Evolutionary conservation across 2,329 filamentous ascomycete species (phyloP).

Genomic region (Penicillium vulpinum): DNA sequence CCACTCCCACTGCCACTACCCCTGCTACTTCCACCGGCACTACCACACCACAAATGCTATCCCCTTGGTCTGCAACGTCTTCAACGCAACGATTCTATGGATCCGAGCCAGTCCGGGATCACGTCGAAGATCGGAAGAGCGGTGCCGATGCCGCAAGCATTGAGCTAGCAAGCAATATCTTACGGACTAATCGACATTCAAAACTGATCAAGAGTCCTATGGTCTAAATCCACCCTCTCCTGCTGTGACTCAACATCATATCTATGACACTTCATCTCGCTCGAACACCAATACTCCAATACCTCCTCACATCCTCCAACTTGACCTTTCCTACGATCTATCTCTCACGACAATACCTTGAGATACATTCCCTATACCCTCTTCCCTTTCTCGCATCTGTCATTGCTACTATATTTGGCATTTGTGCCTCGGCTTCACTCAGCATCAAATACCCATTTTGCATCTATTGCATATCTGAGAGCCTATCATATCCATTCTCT

Average conservation of each 20-base stretch:
- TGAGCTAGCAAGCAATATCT: background rate
- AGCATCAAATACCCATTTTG: conserved; percentile 1
- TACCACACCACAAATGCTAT: conserved; percentile 11
- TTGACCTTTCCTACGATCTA: background rate
- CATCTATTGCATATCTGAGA: conserved; percentile 1
- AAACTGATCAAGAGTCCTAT: conserved; percentile 15
- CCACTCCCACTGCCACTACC: conserved; percentile 10
- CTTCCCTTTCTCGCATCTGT: background rate
- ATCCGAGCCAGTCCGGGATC: conserved; percentile 16
- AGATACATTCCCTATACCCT: conserved; percentile 5
- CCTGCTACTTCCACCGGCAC: background rate
- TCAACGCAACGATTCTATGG: conserved; percentile 20
- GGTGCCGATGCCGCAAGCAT: background rate
- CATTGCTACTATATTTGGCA: background rate
- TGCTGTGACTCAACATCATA: background rate
- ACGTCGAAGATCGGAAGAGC: conserved; percentile 16
- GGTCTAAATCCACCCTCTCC: background rate
- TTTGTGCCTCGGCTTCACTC: background rate
- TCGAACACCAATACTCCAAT: background rate
- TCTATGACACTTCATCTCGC: background rate
- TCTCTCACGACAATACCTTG: conserved; percentile 1
- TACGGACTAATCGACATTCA: conserved; percentile 10
- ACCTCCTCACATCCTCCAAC: background rate
- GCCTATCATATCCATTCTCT: conserved; percentile 2
- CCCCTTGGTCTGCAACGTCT: conserved; percentile 11